Evolutionary conservation across 257 asterid species (phyloP).

Genomic region (Lycium barbarum): DNA sequence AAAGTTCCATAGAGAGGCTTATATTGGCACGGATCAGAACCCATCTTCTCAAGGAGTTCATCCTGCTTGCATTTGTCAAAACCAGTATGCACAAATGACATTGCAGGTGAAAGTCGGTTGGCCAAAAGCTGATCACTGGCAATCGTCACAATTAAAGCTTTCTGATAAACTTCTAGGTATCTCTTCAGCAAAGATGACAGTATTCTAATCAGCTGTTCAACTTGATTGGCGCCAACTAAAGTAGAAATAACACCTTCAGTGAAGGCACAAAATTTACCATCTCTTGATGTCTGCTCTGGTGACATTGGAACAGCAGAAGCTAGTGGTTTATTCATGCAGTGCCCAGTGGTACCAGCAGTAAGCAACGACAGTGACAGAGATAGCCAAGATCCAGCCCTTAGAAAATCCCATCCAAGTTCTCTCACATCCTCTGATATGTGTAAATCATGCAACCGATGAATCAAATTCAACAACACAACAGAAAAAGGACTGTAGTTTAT

Average conservation of each 20-base stretch:
- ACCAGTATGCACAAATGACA: conserved; percentile 68
- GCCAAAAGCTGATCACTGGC: conserved; percentile 49
- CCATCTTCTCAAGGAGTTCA: conserved; percentile 65
- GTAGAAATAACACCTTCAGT: conserved; percentile 55
- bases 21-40: conserved; percentile 53
- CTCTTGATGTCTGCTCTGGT: conserved; percentile 55
- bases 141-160: conserved; percentile 62
- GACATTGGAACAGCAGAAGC: conserved; percentile 37
- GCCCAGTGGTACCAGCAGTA: conserved; percentile 55
- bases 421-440: conserved; percentile 51
- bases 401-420: conserved; percentile 78
- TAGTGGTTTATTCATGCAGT: conserved; percentile 46
- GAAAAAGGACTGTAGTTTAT: conserved; percentile 48
- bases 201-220: conserved; percentile 51
- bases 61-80: conserved; percentile 61
- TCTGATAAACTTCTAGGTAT: conserved; percentile 70
- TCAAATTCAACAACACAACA: conserved; percentile 59
- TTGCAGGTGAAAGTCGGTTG: conserved; percentile 61
- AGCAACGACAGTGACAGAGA: conserved; percentile 72
- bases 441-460: conserved; percentile 62
- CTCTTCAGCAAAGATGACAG: conserved; percentile 78
- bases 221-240: conserved; percentile 56
- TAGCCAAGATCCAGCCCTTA: conserved; percentile 79
- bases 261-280: conserved; percentile 60
- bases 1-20: conserved; percentile 68